Conservation (phyloP, 176 grass and related monocot species). For the Oryza longistaminata region DNA sequence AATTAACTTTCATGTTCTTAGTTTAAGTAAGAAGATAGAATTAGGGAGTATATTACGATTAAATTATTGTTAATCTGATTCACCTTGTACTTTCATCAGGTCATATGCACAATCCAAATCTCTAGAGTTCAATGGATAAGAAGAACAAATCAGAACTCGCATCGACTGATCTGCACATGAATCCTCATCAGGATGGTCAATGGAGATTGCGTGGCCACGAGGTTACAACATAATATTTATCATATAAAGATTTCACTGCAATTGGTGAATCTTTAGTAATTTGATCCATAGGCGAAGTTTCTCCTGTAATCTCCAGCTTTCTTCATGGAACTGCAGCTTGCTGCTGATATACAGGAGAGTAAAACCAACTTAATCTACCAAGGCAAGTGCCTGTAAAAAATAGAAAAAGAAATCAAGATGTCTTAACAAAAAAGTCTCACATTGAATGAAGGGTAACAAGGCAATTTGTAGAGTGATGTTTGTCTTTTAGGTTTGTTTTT, state of each 20-base stretch:
- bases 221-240: not conserved
- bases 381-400: not conserved
- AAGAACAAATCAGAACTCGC: not conserved
- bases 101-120: constrained; percentile 7
- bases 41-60: not conserved
- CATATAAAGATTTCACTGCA: constrained; percentile 1
- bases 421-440: constrained; percentile 13
- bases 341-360: not conserved
- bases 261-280: not conserved
- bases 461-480: not conserved
- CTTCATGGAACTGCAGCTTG: not conserved
- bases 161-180: constrained; percentile 1
- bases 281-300: not conserved
- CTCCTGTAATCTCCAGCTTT: not conserved
- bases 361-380: constrained; percentile 26
- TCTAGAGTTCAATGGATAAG: constrained; percentile 26
- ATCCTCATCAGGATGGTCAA: constrained; percentile 15
- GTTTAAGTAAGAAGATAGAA: not conserved
- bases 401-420: not conserved
- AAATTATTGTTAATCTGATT: constrained; percentile 6
- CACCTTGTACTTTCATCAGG: not conserved
- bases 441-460: not conserved
- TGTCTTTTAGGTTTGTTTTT: constrained; percentile 13
- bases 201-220: not conserved
- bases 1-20: not conserved